These are phyloP conservation scores for Phoenix dactylifera DNA, from an alignment of 176 grass and related monocot genomes.

Conservation along the genomic window DNA sequence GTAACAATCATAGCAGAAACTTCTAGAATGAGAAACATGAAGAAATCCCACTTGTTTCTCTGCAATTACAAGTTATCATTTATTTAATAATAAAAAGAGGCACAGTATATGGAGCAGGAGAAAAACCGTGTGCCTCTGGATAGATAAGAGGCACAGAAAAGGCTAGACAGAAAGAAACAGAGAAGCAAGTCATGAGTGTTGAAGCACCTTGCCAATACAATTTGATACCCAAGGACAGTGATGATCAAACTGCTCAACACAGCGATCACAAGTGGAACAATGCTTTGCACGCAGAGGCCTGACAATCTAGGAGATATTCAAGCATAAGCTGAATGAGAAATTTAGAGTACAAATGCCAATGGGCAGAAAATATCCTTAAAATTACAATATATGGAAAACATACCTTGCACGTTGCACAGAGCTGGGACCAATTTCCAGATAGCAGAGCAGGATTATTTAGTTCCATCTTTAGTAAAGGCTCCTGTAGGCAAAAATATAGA, in stretches of 20 bases:
- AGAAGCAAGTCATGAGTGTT: too few relatives aligned
- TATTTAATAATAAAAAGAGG: constrained; percentile 5
- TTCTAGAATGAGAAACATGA: constrained; percentile 97
- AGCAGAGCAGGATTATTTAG: constrained; percentile 81
- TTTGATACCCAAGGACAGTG: constrained; percentile 99
- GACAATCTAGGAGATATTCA: constrained; percentile 66
- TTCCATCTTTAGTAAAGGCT: constrained; percentile 85
- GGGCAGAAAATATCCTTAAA: too few relatives aligned
- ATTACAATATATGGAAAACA: background rate
- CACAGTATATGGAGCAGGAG: too few relatives aligned
- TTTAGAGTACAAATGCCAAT: too few relatives aligned
- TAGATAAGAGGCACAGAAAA: too few relatives aligned
- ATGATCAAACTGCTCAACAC: constrained; percentile 99
- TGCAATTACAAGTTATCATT: constrained; percentile 54
- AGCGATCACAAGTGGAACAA: constrained; percentile 96
- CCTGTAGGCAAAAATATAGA: constrained; percentile 42
- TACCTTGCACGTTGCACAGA: constrained; percentile 99
- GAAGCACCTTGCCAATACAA: constrained; percentile 91
- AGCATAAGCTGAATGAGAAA: background rate
- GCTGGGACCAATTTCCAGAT: constrained; percentile 90
- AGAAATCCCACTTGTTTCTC: constrained; percentile 99
- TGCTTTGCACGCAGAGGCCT: constrained; percentile 93
- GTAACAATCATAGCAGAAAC: constrained; percentile 95
- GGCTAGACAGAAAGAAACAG: background rate
- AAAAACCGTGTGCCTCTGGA: too few relatives aligned